Base-by-base conservation (phyloP, 257 asterid species). In the Knoxia roxburghii region DNA sequence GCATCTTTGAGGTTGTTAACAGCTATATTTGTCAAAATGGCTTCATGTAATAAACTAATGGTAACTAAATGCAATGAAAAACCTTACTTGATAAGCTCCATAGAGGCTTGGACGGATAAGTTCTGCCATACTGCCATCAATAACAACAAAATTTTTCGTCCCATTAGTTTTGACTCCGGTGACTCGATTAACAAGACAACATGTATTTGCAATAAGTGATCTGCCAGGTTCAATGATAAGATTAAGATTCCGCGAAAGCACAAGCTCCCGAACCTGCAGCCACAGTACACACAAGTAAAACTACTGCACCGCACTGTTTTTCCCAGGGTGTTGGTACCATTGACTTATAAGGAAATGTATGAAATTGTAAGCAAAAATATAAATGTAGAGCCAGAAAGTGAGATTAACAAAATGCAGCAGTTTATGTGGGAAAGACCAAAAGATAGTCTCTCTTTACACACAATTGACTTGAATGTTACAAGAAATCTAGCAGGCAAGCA, bases 61-160 rank as follows among this genome's bases (percentile, higher is more conserved):
- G 21, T 5, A 24, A 63, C 43, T 43, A 13, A 43, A 10, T 0
- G 23, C 27, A 15, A 65, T 35, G 21, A 58, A 57, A 33, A 72
- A 56, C 8, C 80, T 77, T 68, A 92, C 98, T 84, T 92, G 98
- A 74, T 89, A 89, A 54, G 98, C 95, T 33, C 70, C 95, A 62
- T 93, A 93, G 48, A 93, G 81, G 81, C 98, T 93, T 27, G 98
- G 98, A 32, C 97, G 95, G 71, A 93, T 93, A 64, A 89, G 97
- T 83, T 90, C 98, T 1, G 98, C 82, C 98, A 93, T 93, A 78
- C 98, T 93, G 50, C 98, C 98, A 81, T 93, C 98, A 68, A 93
- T 81, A 76, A 93, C 98, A 18, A 93, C 68, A 71, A 90, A 93
- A 52, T 90, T 88, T 70, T 93, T 93, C 1, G 94, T 86, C 40